These are phyloP conservation scores for Phaeoacremonium minimum DNA, from an alignment of 2,329 filamentous ascomycete species.

Conservation along the genomic window DNA sequence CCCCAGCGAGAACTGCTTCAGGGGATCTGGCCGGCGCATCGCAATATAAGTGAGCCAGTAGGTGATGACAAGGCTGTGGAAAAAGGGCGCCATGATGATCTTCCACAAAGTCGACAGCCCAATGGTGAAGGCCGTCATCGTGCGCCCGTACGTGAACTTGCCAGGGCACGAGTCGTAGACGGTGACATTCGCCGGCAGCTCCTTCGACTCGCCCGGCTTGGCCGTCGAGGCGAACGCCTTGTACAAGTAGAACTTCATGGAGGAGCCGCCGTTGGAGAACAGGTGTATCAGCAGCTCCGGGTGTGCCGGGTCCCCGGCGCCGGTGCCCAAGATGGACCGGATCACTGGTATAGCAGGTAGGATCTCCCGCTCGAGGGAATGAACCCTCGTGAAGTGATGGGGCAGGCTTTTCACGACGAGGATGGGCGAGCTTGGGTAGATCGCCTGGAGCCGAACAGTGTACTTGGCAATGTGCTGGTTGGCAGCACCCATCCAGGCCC, in stretches of 20 bases:
- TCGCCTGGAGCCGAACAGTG: constrained; percentile 34
- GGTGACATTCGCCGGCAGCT: constrained; percentile 35
- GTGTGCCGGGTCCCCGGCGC: constrained; percentile 11
- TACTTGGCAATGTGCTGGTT: constrained; percentile 49
- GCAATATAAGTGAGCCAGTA: constrained; percentile 21
- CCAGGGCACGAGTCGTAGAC: constrained; percentile 47
- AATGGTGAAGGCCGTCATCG: constrained; percentile 32
- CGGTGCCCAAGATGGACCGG: constrained; percentile 17
- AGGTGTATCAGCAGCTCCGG: constrained; percentile 39
- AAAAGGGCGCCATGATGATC: constrained; percentile 22
- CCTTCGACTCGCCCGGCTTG: neutral
- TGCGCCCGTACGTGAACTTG: constrained; percentile 30
- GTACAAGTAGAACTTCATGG: constrained; percentile 33
- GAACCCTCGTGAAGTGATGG: constrained; percentile 26
- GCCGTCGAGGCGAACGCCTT: constrained; percentile 15
- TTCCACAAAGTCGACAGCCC: constrained; percentile 22
- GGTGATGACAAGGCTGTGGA: constrained; percentile 25
- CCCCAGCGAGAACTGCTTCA: constrained; percentile 27
- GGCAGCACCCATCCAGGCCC: constrained; percentile 47
- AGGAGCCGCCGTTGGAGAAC: constrained; percentile 50
- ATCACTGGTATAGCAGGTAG: constrained; percentile 34
- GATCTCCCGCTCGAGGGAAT: constrained; percentile 25
- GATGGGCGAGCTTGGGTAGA: constrained; percentile 40
- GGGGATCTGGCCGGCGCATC: constrained; percentile 19
- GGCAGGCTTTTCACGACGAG: constrained; percentile 39